phyloP scores from a whole-genome alignment of 768 basidiomycete genomes.

The Termitomyces sp. region DNA sequence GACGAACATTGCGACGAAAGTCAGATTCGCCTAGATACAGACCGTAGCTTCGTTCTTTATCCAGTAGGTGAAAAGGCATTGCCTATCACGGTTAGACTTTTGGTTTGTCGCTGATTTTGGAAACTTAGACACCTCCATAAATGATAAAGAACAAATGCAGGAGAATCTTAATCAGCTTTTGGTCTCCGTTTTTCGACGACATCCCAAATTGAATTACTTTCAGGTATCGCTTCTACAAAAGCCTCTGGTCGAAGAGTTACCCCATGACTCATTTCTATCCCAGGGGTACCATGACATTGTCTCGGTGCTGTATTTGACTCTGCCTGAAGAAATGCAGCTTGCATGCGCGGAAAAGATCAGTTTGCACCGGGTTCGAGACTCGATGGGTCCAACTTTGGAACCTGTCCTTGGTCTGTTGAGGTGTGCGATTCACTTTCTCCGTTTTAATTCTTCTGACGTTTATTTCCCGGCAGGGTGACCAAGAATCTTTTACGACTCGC shows the following conservation, averaged over 20 bases:
- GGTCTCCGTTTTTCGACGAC: conserved; percentile 66
- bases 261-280: not conserved
- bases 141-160: conserved; percentile 56
- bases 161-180: conserved; percentile 65
- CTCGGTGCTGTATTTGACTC: conserved; percentile 74
- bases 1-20: conserved; percentile 78
- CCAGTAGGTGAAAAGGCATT: conserved; percentile 63
- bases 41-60: conserved; percentile 91
- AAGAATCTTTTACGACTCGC: conserved; percentile 66
- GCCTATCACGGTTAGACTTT: not conserved
- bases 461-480: conserved; percentile 45
- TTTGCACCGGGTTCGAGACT: conserved; percentile 75
- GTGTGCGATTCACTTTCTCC: conserved; percentile 25
- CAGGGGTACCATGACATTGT: conserved; percentile 93
- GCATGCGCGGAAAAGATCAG: conserved; percentile 67
- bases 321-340: conserved; percentile 55
- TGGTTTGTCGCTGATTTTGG: not conserved
- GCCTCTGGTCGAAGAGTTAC: not conserved
- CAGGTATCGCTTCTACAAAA: conserved; percentile 42
- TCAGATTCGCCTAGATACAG: conserved; percentile 85
- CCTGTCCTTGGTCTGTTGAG: conserved; percentile 79
- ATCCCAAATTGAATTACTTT: conserved; percentile 76
- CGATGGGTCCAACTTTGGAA: conserved; percentile 82
- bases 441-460: not conserved
- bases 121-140: conserved; percentile 11